Base-by-base conservation (phyloP, 1,139 yeast genomes). In the Fermentozyma sake region DNA sequence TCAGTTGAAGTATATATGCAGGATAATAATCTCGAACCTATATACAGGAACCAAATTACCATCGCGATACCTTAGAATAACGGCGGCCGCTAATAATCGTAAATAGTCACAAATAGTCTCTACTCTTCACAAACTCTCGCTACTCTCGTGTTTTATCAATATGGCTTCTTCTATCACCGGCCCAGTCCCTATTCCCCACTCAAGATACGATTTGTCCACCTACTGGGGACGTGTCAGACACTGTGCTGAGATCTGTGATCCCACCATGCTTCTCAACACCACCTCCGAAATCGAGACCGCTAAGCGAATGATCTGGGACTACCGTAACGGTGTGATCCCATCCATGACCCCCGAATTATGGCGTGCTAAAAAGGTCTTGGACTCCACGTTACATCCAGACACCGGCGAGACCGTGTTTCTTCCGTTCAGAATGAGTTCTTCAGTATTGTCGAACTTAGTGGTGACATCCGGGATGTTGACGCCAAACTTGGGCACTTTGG, bases 391-490 rank as follows among this genome's bases (percentile, higher is more conserved):
- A 25, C 96, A 89, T 52, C 96, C 96, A 22, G 98, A 91, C 52
- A 91, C 94, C 3, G 96, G 97, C 1, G 91, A 85, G 46, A 82
- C 94, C 3, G 96, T 91, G 7, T 51, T 85, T 21, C 66, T 91
- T 33, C 98, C 98, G 3, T 91, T 91, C 60, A 75, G 98, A 57
- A 91, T 91, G 98, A 87, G 96, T 12, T 81, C 93, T 18, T 86
- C 93, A 61, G 98, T 91, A 12, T 66, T 91, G 33, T 85, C 96
- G 9, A 91, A 91, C 56, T 63, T 91, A 56, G 91, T 91, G 14
- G 97, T 91, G 27, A 91, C 98, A 8, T 89, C 85, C 3, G 98
- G 98, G 42, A 91, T 91, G 98, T 72, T 91, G 46, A 89, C 96
- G 1, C 98, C 98, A 5, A 84, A 84, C 37, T 57, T 91, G 50